Conservation (phyloP, 2,329 filamentous ascomycete genomes). For the Macrophomina pseudophaseolina region DNA sequence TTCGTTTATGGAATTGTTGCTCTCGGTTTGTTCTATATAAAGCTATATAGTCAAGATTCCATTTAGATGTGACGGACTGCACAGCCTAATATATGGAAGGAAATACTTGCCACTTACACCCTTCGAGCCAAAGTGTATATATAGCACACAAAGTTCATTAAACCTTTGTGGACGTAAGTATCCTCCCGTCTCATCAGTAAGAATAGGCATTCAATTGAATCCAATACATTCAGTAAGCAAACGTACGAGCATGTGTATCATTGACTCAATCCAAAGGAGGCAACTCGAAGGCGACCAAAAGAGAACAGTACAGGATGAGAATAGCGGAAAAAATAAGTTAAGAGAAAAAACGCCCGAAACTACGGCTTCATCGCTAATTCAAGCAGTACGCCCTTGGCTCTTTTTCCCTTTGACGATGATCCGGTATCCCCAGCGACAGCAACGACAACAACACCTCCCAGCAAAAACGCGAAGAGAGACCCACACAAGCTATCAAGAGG, state of each 20-base stretch:
- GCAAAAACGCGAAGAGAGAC: not conserved
- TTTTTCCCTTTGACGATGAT: not conserved
- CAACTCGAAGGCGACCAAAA: not conserved
- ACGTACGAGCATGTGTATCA: slow-evolving; percentile 7
- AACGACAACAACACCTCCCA: not conserved
- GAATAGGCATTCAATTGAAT: no score
- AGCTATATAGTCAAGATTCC: no score
- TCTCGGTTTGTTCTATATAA: no score
- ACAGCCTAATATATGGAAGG: no score
- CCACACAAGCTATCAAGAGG: not conserved
- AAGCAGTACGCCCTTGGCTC: not conserved
- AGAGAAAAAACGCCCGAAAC: not conserved
- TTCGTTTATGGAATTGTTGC: no score
- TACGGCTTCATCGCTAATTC: slow-evolving; percentile 8
- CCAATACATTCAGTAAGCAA: not conserved
- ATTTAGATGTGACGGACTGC: no score
- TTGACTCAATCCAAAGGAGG: not conserved
- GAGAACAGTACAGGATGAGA: slow-evolving; percentile 1
- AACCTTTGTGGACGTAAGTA: no score
- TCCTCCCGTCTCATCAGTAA: no score
- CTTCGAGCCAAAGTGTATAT: no score
- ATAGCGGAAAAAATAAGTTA: not conserved
- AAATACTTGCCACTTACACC: no score
- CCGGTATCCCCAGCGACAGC: not conserved
- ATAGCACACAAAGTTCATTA: no score